Percentiles rank a stretch among this genome's conserved stretches.
phyloP scores from a whole-genome alignment of 768 basidiomycete genomes.

The Porphyrellus cyaneotinctus region DNA sequence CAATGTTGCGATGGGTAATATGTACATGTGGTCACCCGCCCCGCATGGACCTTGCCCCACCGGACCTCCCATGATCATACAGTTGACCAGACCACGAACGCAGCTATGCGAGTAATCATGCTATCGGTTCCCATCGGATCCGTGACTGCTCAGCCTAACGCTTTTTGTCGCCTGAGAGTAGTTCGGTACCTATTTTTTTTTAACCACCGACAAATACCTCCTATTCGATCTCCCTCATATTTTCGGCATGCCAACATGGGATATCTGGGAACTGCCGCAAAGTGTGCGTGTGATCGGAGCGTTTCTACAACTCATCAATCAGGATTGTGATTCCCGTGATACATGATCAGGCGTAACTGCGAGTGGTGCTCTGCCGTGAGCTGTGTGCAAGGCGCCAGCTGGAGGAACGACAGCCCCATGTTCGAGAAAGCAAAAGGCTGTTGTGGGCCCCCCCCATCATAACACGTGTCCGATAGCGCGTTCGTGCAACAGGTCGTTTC shows the following conservation, averaged over 20 bases:
- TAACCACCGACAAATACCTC: constrained; percentile 18
- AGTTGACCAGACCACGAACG: constrained; percentile 3
- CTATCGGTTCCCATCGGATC: too few relatives aligned
- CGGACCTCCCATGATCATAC: constrained; percentile 17
- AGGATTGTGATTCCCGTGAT: constrained; percentile 21
- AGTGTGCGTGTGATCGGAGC: constrained; percentile 18
- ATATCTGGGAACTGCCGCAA: constrained; percentile 7
- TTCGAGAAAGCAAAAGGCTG: constrained; percentile 12
- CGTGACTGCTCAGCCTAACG: constrained; percentile 14
- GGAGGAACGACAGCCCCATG: constrained; percentile 8
- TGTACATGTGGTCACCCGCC: not conserved
- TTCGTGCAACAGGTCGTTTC: constrained; percentile 7
- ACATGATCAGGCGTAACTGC: constrained; percentile 14
- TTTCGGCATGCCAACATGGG: constrained; percentile 1
- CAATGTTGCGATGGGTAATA: constrained; percentile 6
- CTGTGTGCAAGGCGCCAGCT: constrained; percentile 16
- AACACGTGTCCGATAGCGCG: constrained; percentile 12
- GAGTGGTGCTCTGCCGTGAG: constrained; percentile 19
- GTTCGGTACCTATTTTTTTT: constrained; percentile 21
- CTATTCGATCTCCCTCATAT: constrained; percentile 13
- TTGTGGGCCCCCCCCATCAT: constrained; percentile 8
- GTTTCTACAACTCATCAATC: constrained; percentile 17
- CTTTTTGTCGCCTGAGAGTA: constrained; percentile 14
- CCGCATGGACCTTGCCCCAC: constrained; percentile 4
- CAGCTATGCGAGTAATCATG: constrained; percentile 2